A percentile compares a stretch with the other conserved stretches of the same genome.
phyloP scores from a whole-genome alignment of 352 stramenopile species.

The Phytophthora chlamydospora region DNA sequence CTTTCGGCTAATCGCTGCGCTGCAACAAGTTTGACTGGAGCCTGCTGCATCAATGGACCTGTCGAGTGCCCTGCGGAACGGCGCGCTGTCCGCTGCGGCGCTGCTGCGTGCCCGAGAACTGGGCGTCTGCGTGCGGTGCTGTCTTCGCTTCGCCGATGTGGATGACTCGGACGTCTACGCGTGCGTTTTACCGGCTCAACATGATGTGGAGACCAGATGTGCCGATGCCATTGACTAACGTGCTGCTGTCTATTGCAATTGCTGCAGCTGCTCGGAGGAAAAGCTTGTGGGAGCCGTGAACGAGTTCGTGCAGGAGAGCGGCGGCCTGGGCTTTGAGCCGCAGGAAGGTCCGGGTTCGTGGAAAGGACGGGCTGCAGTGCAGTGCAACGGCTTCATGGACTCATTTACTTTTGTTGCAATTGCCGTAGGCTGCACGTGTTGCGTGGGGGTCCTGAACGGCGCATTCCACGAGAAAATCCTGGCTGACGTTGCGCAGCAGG shows the following conservation, averaged over 20 bases:
- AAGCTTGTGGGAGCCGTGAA: constrained; percentile 34
- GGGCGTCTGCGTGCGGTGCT: constrained; percentile 71
- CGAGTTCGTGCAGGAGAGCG: constrained; percentile 28
- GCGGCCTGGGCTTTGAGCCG: constrained; percentile 19
- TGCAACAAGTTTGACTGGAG: constrained; percentile 18
- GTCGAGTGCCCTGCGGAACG: constrained; percentile 18
- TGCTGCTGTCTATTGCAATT: neutral
- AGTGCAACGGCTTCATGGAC: neutral
- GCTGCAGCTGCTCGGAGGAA: constrained; percentile 36
- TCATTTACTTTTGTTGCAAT: constrained; percentile 3
- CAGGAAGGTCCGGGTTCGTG: constrained; percentile 30
- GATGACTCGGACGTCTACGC: constrained; percentile 54
- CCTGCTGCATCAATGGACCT: constrained; percentile 30
- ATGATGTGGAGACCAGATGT: constrained; percentile 14
- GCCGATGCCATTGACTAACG: constrained; percentile 6
- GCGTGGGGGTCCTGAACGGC: constrained; percentile 62
- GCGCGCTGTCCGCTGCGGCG: constrained; percentile 39
- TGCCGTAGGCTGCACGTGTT: constrained; percentile 65
- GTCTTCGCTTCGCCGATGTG: constrained; percentile 63
- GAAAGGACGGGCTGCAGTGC: neutral
- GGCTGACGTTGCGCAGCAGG: constrained; percentile 45
- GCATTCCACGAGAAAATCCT: constrained; percentile 54
- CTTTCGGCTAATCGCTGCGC: constrained; percentile 29
- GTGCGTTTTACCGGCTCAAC: constrained; percentile 38
- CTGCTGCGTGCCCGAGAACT: constrained; percentile 20